phyloP scores from a whole-genome alignment of 2,329 filamentous ascomycete species.

The Scedosporium minutisporum region DNA sequence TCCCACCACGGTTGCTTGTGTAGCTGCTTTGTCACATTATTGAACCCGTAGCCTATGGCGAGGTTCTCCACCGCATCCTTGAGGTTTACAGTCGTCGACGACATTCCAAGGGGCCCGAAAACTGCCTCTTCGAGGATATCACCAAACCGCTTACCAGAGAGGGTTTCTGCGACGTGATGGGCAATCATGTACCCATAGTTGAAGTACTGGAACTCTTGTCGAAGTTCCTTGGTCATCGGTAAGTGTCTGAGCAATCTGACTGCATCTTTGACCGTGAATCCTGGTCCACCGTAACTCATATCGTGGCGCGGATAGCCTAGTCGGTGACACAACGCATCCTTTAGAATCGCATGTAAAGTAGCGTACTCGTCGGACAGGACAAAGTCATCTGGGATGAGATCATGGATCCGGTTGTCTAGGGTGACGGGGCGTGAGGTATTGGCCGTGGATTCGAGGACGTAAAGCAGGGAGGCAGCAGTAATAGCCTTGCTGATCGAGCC shows the following conservation, averaged over 20 bases:
- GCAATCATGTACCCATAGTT: slow-evolving; percentile 40
- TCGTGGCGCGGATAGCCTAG: slow-evolving; percentile 39
- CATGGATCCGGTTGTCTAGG: slow-evolving; percentile 37
- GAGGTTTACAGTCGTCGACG: slow-evolving; percentile 25
- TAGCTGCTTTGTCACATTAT: slow-evolving; percentile 16
- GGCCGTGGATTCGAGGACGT: slow-evolving; percentile 35
- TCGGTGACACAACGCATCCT: slow-evolving; percentile 44
- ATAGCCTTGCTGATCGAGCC: slow-evolving; percentile 49
- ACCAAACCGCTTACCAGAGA: slow-evolving; percentile 27
- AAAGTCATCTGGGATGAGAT: slow-evolving; percentile 41
- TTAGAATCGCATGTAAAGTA: slow-evolving; percentile 39
- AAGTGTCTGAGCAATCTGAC: slow-evolving; percentile 36
- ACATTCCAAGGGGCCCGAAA: slow-evolving; percentile 38
- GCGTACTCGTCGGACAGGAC: slow-evolving; percentile 34
- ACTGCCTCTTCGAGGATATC: slow-evolving; percentile 29
- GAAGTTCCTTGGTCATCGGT: slow-evolving; percentile 30
- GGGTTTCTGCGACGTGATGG: slow-evolving; percentile 34
- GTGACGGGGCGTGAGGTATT: slow-evolving; percentile 19
- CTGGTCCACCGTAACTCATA: slow-evolving; percentile 19
- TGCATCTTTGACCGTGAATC: slow-evolving; percentile 22
- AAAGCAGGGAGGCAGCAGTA: slow-evolving; percentile 38
- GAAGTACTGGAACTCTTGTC: slow-evolving; percentile 36
- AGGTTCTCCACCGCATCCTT: slow-evolving; percentile 18
- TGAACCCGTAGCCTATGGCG: slow-evolving; percentile 32
- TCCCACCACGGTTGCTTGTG: slow-evolving; percentile 18